A percentile compares a stretch with the other conserved stretches of the same genome.
phyloP scores from a whole-genome alignment of 495 filamentous ascomycete species.

The Penicillium fimorum region DNA sequence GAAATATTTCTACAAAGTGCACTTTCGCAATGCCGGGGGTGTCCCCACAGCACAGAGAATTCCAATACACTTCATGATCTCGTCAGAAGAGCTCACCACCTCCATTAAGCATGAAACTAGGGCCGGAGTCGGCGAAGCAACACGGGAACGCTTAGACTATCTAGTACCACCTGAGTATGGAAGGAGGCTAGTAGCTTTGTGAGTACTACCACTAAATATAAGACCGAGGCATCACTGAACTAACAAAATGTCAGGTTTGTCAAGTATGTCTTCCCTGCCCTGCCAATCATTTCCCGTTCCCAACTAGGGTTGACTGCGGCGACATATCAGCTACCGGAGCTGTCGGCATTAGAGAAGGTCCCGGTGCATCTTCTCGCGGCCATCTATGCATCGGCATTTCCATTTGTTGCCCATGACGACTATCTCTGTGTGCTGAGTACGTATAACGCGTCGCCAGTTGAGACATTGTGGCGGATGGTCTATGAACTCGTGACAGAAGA shows the following conservation, averaged over 20 bases:
- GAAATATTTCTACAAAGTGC: conserved; percentile 34
- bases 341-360: conserved; percentile 20
- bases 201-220: conserved; percentile 2
- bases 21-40: conserved; percentile 39
- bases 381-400: conserved; percentile 37
- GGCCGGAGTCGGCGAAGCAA: conserved; percentile 20
- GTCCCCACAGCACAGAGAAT: conserved; percentile 35
- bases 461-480: conserved; percentile 34
- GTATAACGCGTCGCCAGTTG: conserved; percentile 29
- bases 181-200: conserved; percentile 29
- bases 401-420: conserved; percentile 35
- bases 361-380: conserved; percentile 37
- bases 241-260: conserved; percentile 25
- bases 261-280: conserved; percentile 31
- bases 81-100: conserved; percentile 26
- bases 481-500: conserved; percentile 36
- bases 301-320: conserved; percentile 25
- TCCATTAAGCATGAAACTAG: conserved; percentile 26
- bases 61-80: conserved; percentile 38
- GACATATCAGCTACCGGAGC: conserved; percentile 20
- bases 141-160: conserved; percentile 26
- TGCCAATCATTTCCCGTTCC: conserved; percentile 34
- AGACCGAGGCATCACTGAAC: background rate
- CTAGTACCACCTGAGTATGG: conserved; percentile 33
- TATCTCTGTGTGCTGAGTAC: conserved; percentile 31